Percentiles rank a stretch among this genome's conserved stretches.
Evolutionary conservation across 2,329 filamentous ascomycete genomes (phyloP).

Genomic region (Phyllosticta capitalensis): DNA sequence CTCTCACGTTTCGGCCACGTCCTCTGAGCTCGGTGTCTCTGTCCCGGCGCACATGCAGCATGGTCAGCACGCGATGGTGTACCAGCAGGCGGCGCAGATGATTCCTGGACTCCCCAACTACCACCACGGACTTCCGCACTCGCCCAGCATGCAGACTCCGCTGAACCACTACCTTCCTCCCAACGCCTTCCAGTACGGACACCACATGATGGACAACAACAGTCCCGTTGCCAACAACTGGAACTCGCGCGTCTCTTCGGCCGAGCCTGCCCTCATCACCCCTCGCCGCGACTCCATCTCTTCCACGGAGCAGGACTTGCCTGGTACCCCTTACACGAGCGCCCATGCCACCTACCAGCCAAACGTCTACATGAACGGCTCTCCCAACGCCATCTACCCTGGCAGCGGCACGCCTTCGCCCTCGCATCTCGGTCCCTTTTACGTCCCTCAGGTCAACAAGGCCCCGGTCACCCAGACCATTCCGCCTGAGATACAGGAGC

Average conservation of each 20-base stretch:
- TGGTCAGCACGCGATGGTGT: slow-evolving; percentile 30
- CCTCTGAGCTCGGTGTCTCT: slow-evolving; percentile 26
- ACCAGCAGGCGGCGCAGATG: slow-evolving; percentile 26
- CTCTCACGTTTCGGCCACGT: slow-evolving; percentile 23
- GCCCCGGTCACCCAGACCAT: slow-evolving; percentile 30
- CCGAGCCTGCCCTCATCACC: slow-evolving; percentile 41
- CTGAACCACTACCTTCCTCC: slow-evolving; percentile 35
- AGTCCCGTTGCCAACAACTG: slow-evolving; percentile 38
- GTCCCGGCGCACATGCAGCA: slow-evolving; percentile 18
- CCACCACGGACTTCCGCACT: slow-evolving; percentile 22
- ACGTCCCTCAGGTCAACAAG: slow-evolving; percentile 31
- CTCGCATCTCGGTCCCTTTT: slow-evolving; percentile 36
- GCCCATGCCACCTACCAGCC: slow-evolving; percentile 27
- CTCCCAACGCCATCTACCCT: slow-evolving; percentile 39
- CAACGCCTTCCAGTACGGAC: slow-evolving; percentile 34
- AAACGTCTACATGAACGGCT: slow-evolving; percentile 40
- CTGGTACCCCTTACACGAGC: slow-evolving; percentile 35
- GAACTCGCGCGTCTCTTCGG: slow-evolving; percentile 36
- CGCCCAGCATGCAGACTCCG: slow-evolving; percentile 37
- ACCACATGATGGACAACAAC: slow-evolving; percentile 34
- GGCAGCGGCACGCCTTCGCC: slow-evolving; percentile 42
- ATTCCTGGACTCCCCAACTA: slow-evolving; percentile 21
- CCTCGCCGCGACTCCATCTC: slow-evolving; percentile 43
- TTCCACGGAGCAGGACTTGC: slow-evolving; percentile 44
- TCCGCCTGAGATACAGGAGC: slow-evolving; percentile 35